These are phyloP conservation scores for Trypanosoma conorhini DNA, from an alignment of 208 protist species.

Conservation along the genomic window DNA sequence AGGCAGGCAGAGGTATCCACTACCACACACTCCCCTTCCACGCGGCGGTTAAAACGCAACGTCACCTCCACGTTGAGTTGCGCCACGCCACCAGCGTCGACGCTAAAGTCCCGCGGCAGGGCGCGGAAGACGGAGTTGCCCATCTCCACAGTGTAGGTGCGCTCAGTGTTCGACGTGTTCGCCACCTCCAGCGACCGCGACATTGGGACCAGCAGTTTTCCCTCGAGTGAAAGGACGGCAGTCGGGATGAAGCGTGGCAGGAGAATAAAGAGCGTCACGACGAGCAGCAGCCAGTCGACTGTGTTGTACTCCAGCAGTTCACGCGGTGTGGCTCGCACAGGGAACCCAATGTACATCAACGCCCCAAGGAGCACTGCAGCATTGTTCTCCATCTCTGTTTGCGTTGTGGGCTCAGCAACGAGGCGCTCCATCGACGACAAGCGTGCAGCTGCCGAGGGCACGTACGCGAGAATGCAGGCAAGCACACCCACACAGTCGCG, in stretches of 20 bases:
- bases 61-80: slow-evolving; percentile 60
- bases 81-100: slow-evolving; percentile 50
- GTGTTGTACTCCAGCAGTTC: slow-evolving; percentile 59
- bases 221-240: slow-evolving; percentile 71
- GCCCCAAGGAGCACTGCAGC: slow-evolving; percentile 48
- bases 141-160: slow-evolving; percentile 78
- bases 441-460: slow-evolving; percentile 53
- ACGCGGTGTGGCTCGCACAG: slow-evolving; percentile 29
- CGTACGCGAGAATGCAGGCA: slow-evolving; percentile 64
- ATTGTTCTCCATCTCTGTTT: slow-evolving; percentile 54
- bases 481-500: slow-evolving; percentile 70
- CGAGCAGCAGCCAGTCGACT: slow-evolving; percentile 76
- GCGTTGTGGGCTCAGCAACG: slow-evolving; percentile 27
- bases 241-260: slow-evolving; percentile 80
- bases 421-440: slow-evolving; percentile 32
- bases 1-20: slow-evolving; percentile 50
- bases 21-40: slow-evolving; percentile 67
- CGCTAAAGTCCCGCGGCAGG: slow-evolving; percentile 45
- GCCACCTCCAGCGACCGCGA: slow-evolving; percentile 74
- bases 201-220: slow-evolving; percentile 75
- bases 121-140: slow-evolving; percentile 65
- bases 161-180: slow-evolving; percentile 59
- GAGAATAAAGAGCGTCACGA: slow-evolving; percentile 72
- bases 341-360: slow-evolving; percentile 51
- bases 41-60: slow-evolving; percentile 66